Percentiles rank a stretch among this genome's conserved stretches.
These are phyloP conservation scores for Nothophoma quercina DNA, from an alignment of 2,329 filamentous ascomycete genomes.

Conservation along the genomic window DNA sequence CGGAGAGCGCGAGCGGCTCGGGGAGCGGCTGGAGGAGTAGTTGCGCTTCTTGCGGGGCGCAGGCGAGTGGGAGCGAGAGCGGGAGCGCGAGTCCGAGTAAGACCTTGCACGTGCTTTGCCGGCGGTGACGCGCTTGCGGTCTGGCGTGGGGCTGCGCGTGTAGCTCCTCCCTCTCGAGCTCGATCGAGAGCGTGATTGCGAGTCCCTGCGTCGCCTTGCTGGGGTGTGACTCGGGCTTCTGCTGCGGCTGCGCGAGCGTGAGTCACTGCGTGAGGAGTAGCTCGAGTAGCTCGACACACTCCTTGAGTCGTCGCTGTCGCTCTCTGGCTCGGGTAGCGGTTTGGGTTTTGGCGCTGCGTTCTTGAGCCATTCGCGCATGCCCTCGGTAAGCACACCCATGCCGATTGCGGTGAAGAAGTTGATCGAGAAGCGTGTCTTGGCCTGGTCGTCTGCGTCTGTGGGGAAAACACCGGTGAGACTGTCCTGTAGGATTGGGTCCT, in stretches of 20 bases:
- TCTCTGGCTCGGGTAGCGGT: constrained; percentile 55
- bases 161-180: constrained; percentile 38
- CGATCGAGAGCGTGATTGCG: constrained; percentile 28
- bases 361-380: constrained; percentile 89
- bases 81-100: constrained; percentile 28
- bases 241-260: constrained; percentile 34
- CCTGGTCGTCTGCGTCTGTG: constrained; percentile 76
- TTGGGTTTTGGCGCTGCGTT: constrained; percentile 83
- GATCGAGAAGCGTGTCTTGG: constrained; percentile 95
- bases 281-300: constrained; percentile 46
- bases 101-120: constrained; percentile 27
- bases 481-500: constrained; percentile 75
- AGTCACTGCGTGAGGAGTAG: constrained; percentile 41
- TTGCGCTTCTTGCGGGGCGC: constrained; percentile 29
- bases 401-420: constrained; percentile 99
- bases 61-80: constrained; percentile 33
- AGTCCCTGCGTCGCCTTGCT: constrained; percentile 9
- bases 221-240: constrained; percentile 30
- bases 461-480: constrained; percentile 89
- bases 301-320: constrained; percentile 42
- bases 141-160: constrained; percentile 38
- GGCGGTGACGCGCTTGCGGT: constrained; percentile 27
- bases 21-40: constrained; percentile 42
- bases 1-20: constrained; percentile 26
- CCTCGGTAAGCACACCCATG: constrained; percentile 92